phyloP scores from a whole-genome alignment of 306 rosid genomes.

The Trifolium repens region DNA sequence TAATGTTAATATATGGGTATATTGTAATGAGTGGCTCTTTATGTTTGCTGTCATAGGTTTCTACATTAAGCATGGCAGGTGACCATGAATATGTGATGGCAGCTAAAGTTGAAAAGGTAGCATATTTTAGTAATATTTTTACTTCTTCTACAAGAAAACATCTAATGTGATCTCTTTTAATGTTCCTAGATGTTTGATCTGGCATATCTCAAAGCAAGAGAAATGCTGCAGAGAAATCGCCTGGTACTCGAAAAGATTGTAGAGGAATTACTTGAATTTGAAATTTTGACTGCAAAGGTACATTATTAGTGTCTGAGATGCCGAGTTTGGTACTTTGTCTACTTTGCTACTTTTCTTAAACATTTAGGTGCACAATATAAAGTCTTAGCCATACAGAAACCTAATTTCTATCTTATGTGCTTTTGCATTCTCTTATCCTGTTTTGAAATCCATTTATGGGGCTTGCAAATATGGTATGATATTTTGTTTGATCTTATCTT shows the following conservation, averaged over 20 bases:
- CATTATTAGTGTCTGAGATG: constrained; percentile 30
- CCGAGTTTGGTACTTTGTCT: constrained; percentile 28
- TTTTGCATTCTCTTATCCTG: constrained; percentile 22
- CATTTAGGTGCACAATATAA: constrained; percentile 4
- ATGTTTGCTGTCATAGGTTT: constrained; percentile 54
- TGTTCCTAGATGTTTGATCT: constrained; percentile 74
- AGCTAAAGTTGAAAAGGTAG: constrained; percentile 84
- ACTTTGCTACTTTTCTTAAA: constrained; percentile 13
- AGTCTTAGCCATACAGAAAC: constrained; percentile 18
- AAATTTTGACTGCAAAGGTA: constrained; percentile 92
- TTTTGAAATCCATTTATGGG: not conserved
- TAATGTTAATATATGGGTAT: constrained; percentile 27
- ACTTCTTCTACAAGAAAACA: constrained; percentile 11
- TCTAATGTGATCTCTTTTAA: constrained; percentile 33
- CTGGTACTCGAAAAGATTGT: constrained; percentile 83
- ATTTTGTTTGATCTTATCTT: constrained; percentile 24
- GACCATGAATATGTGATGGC: constrained; percentile 86
- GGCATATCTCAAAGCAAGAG: constrained; percentile 86
- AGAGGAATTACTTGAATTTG: constrained; percentile 82
- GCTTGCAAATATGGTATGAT: constrained; percentile 22
- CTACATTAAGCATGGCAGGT: constrained; percentile 91
- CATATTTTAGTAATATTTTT: constrained; percentile 5
- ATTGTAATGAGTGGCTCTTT: constrained; percentile 24
- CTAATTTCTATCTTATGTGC: constrained; percentile 13
- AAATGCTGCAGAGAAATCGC: constrained; percentile 75